Evolutionary conservation across 73 alveolate species (phyloP).

Genomic region (Strombidium stylifer): DNA sequence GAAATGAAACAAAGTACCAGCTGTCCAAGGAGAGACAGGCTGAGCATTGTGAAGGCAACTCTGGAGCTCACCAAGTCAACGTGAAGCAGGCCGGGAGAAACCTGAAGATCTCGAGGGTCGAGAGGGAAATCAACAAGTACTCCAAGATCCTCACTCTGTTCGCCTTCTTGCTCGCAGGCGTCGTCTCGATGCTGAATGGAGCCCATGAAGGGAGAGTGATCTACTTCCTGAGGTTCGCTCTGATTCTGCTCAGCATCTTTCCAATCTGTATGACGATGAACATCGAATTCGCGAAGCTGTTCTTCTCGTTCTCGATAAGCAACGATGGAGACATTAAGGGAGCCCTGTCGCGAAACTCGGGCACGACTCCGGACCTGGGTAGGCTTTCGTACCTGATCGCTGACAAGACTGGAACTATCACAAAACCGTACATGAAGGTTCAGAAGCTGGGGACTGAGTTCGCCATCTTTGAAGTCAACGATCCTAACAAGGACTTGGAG

Average conservation of each 20-base stretch:
- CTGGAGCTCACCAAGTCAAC: slow-evolving; percentile 85
- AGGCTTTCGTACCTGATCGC: slow-evolving; percentile 81
- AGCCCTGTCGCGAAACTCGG: slow-evolving; percentile 79
- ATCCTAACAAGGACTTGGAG: slow-evolving; percentile 70
- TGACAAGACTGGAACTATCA: slow-evolving; percentile 96
- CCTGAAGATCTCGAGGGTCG: slow-evolving; percentile 76
- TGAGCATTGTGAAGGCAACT: no score
- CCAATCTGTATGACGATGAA: slow-evolving; percentile 90
- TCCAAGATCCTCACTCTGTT: slow-evolving; percentile 72
- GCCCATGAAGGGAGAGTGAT: slow-evolving; percentile 69
- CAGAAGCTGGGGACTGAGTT: slow-evolving; percentile 72
- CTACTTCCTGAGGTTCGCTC: slow-evolving; percentile 65
- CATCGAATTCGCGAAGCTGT: slow-evolving; percentile 86
- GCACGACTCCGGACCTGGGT: slow-evolving; percentile 95
- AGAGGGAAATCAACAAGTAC: slow-evolving; percentile 75
- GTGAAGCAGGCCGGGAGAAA: slow-evolving; percentile 73
- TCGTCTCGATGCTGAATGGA: slow-evolving; percentile 70
- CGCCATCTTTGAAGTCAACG: slow-evolving; percentile 67
- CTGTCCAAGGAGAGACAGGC: no score
- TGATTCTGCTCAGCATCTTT: slow-evolving; percentile 76
- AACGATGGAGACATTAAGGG: slow-evolving; percentile 77
- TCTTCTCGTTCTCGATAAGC: slow-evolving; percentile 68
- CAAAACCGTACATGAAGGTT: slow-evolving; percentile 91
- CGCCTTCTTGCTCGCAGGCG: slow-evolving; percentile 60
- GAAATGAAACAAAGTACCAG: no score